phyloP scores from a whole-genome alignment of 2,329 filamentous ascomycete species.

The Fusarium poae region DNA sequence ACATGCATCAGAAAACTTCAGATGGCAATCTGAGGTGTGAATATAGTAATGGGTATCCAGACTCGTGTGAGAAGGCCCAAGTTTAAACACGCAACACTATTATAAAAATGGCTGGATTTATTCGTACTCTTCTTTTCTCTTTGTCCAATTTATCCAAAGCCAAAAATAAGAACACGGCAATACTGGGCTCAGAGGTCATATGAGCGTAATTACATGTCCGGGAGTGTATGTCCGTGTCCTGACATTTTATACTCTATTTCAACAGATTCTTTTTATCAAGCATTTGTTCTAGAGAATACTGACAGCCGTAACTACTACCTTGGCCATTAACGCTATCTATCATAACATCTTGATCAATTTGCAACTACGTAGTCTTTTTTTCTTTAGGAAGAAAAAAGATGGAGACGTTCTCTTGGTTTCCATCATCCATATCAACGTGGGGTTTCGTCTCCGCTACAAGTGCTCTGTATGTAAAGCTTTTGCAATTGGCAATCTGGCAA shows the following conservation, averaged over 20 bases:
- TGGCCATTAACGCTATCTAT: neutral
- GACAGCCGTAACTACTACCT: neutral
- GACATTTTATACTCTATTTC: constrained; percentile 1
- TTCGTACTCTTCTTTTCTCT: neutral
- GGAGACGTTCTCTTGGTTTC: constrained; percentile 27
- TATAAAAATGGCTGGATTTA: neutral
- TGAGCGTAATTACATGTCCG: constrained; percentile 38
- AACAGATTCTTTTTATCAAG: neutral
- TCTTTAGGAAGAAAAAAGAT: neutral
- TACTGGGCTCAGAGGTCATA: constrained; percentile 30
- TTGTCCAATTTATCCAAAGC: constrained; percentile 7
- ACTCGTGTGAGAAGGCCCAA: constrained; percentile 1
- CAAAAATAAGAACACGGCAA: neutral
- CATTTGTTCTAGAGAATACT: neutral
- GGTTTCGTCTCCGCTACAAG: constrained; percentile 16
- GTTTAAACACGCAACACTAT: constrained; percentile 6
- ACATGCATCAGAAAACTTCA: constrained; percentile 26
- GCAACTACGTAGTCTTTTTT: neutral
- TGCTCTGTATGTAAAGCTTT: neutral
- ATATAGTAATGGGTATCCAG: constrained; percentile 28
- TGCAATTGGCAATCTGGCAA: neutral
- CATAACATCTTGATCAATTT: neutral
- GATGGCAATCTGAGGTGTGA: constrained; percentile 26
- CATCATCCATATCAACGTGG: constrained; percentile 29
- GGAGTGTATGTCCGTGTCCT: constrained; percentile 12